A percentile compares a stretch with the other conserved stretches of the same genome.
phyloP scores from a whole-genome alignment of 805 yeast genomes.

The Saturnispora sanitii region DNA sequence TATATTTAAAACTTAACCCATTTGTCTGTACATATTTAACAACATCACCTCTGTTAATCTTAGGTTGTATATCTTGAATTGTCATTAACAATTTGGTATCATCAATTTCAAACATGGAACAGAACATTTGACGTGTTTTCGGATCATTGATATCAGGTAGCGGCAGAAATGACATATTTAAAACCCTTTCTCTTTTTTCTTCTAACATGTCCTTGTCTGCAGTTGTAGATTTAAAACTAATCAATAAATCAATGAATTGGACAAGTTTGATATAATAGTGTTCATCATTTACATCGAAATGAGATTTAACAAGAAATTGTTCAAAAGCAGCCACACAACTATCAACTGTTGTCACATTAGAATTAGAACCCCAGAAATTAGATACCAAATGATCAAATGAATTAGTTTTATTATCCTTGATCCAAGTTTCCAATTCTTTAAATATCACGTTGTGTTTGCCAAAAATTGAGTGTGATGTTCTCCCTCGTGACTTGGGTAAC shows the following conservation, averaged over 20 bases:
- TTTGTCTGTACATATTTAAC: constrained; percentile 3
- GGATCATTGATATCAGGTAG: constrained; percentile 14
- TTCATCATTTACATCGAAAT: constrained; percentile 3
- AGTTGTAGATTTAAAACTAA: constrained; percentile 12
- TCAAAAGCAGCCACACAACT: background rate
- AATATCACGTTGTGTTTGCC: constrained; percentile 19
- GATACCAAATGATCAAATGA: background rate
- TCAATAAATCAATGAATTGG: constrained; percentile 15
- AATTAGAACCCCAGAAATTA: background rate
- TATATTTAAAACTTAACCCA: constrained; percentile 7
- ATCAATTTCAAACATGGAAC: constrained; percentile 9
- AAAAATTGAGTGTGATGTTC: constrained; percentile 17
- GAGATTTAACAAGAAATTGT: background rate
- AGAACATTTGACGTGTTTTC: constrained; percentile 8
- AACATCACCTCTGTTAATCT: constrained; percentile 8
- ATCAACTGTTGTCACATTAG: background rate
- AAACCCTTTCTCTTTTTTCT: constrained; percentile 7
- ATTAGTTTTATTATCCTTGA: constrained; percentile 12
- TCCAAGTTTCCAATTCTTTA: constrained; percentile 16
- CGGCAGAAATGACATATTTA: constrained; percentile 10
- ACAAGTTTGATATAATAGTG: constrained; percentile 3
- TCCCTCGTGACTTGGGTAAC: constrained; percentile 15
- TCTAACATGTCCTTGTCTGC: constrained; percentile 6
- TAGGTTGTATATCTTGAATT: constrained; percentile 2
- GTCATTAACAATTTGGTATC: constrained; percentile 1